Conservation (phyloP, 345 rosid species). For the Lumnitzera racemosa region DNA sequence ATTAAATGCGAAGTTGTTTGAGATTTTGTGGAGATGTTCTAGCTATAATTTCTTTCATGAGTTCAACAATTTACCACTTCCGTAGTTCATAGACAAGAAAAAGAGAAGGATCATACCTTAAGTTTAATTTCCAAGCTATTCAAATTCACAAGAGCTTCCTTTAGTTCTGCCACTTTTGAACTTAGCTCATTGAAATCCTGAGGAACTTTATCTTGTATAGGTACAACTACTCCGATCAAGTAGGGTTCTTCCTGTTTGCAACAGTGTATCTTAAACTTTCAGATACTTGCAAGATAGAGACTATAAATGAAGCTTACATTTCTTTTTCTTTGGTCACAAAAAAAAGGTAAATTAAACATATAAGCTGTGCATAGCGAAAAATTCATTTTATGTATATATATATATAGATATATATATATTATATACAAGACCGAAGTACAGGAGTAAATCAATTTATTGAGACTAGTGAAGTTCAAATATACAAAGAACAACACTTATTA, state of each 20-base stretch:
- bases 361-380: neutral
- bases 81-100: neutral
- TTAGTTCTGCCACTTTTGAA: slow-evolving; percentile 32
- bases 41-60: too few species aligned
- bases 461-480: too few species aligned
- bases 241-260: slow-evolving; percentile 65
- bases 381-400: too few species aligned
- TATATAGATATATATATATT: too few species aligned
- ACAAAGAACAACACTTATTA: too few species aligned
- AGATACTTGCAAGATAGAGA: neutral
- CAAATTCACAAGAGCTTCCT: slow-evolving; percentile 50
- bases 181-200: slow-evolving; percentile 20
- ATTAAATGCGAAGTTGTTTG: too few species aligned
- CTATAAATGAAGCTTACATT: neutral
- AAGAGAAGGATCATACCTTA: slow-evolving; percentile 33
- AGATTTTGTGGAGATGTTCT: too few species aligned
- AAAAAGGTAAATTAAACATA: neutral
- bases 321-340: neutral
- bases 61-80: too few species aligned
- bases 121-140: slow-evolving; percentile 71
- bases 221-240: slow-evolving; percentile 61
- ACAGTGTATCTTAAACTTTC: neutral
- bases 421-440: too few species aligned
- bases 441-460: too few species aligned
- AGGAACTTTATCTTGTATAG: slow-evolving; percentile 34